Evolutionary conservation across 306 rosid species (phyloP).

Genomic region (Quercus berberidifolia): DNA sequence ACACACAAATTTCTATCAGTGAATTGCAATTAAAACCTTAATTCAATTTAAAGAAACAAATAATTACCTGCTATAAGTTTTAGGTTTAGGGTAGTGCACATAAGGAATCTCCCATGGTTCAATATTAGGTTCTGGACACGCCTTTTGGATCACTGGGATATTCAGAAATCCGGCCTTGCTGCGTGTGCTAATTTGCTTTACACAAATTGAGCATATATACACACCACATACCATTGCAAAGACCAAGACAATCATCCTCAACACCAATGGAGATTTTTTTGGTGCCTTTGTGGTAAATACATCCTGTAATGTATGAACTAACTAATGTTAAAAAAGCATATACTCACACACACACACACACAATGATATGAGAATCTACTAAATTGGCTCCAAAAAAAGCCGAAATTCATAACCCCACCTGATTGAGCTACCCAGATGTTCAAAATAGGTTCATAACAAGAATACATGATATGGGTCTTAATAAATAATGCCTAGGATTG

Average conservation of each 20-base stretch:
- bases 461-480: neutral
- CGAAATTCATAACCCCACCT: constrained; percentile 21
- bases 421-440: constrained; percentile 17
- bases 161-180: constrained; percentile 46
- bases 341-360: neutral
- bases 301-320: constrained; percentile 52
- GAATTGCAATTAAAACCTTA: constrained; percentile 20
- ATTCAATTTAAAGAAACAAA: constrained; percentile 16
- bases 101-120: constrained; percentile 68
- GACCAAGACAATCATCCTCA: constrained; percentile 71
- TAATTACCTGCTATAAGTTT: constrained; percentile 72
- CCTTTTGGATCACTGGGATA: constrained; percentile 48
- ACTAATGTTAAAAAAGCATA: constrained; percentile 14
- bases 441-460: neutral
- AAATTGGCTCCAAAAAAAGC: constrained; percentile 15
- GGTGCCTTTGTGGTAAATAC: constrained; percentile 48
- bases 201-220: constrained; percentile 83
- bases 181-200: constrained; percentile 69
- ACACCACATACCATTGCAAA: constrained; percentile 90
- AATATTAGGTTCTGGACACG: constrained; percentile 67
- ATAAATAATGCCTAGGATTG: neutral
- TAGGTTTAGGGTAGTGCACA: constrained; percentile 83
- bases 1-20: constrained; percentile 18
- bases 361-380: neutral
- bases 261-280: constrained; percentile 70